Conservation (phyloP, 1,284 basidiomycete genomes). For the Thecaphora frezii region DNA sequence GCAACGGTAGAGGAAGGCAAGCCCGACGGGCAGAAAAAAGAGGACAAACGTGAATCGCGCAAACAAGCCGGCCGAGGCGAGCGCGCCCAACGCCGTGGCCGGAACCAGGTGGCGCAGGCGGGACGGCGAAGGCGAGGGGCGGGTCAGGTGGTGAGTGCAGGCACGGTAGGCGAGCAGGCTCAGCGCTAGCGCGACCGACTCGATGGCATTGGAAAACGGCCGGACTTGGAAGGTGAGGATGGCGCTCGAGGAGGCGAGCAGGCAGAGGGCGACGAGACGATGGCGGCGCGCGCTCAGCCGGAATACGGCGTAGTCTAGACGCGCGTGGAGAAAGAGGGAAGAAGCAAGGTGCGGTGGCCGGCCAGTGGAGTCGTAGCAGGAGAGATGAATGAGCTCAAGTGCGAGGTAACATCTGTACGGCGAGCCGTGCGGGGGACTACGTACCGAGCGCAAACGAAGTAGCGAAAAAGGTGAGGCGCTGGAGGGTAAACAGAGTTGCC, state of each 20-base stretch:
- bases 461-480: constrained; percentile 26
- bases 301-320: constrained; percentile 1
- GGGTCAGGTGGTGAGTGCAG: no score
- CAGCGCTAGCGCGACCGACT: constrained; percentile 39
- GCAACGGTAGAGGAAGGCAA: constrained; percentile 1
- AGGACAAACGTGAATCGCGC: constrained; percentile 53
- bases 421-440: no score
- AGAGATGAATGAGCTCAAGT: no score
- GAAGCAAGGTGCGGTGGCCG: no score
- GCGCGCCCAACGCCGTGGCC: constrained; percentile 6
- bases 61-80: constrained; percentile 43
- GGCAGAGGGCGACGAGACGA: constrained; percentile 13
- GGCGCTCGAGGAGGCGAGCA: constrained; percentile 43
- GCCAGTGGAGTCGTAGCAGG: no score
- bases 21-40: constrained; percentile 38
- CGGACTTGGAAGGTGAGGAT: constrained; percentile 53
- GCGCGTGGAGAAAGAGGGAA: background rate
- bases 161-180: constrained; percentile 8
- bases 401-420: no score
- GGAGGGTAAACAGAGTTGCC: constrained; percentile 17
- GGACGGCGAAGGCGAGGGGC: no score
- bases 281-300: background rate
- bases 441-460: constrained; percentile 27
- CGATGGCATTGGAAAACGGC: constrained; percentile 58
- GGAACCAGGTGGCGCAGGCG: no score